These are phyloP conservation scores for Centaurea solstitialis DNA, from an alignment of 129 eudicot genomes.

Conservation along the genomic window DNA sequence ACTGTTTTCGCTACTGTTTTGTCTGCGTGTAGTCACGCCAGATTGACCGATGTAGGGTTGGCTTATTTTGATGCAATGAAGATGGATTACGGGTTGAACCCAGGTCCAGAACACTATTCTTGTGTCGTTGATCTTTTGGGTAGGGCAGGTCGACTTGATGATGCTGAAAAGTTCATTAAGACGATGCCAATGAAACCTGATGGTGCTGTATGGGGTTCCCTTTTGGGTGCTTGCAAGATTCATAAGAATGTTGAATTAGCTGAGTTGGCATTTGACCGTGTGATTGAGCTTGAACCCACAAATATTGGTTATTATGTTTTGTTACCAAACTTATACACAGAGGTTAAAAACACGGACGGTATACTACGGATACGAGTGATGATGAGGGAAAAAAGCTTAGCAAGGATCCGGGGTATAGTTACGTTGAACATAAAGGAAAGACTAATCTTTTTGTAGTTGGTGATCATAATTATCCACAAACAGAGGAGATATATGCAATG, in stretches of 20 bases:
- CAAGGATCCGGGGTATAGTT: conserved; percentile 82
- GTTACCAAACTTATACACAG: conserved; percentile 65
- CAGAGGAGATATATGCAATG: conserved; percentile 56
- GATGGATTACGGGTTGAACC: conserved; percentile 47
- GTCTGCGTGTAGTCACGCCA: conserved; percentile 91
- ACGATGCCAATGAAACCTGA: conserved; percentile 74
- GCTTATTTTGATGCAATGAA: conserved; percentile 55
- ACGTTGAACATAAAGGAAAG: conserved; percentile 59
- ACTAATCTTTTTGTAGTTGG: conserved; percentile 81
- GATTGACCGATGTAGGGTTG: conserved; percentile 69
- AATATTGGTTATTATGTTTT: conserved; percentile 81
- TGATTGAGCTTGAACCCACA: conserved; percentile 67
- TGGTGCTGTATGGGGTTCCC: conserved; percentile 96
- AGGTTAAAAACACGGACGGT: conserved; percentile 49
- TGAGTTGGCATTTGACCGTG: conserved; percentile 67
- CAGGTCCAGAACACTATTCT: conserved; percentile 76
- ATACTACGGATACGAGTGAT: conserved; percentile 55
- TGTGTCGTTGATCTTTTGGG: conserved; percentile 94
- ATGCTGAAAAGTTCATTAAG: conserved; percentile 59
- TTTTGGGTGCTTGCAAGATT: conserved; percentile 95
- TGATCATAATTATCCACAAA: conserved; percentile 65
- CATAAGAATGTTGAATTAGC: conserved; percentile 71
- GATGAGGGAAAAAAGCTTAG: conserved; percentile 62
- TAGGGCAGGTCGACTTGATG: conserved; percentile 71
- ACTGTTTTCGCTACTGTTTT: conserved; percentile 69